These are phyloP conservation scores for Solanum aculeatissimum DNA, from an alignment of 305 asterid genomes.

Conservation along the genomic window DNA sequence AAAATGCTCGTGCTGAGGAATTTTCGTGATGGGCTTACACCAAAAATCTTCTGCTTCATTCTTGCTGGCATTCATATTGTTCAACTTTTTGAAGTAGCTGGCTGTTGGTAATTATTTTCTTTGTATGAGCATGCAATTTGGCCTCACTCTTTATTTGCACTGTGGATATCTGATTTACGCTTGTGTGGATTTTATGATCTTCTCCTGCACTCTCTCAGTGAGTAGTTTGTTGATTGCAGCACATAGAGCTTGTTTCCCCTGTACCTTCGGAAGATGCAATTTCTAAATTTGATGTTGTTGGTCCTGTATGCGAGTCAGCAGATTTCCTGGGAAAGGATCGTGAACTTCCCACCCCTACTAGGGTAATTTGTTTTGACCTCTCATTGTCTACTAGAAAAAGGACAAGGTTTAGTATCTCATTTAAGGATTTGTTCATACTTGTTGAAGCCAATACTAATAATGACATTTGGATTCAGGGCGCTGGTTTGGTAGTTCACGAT, in stretches of 20 bases:
- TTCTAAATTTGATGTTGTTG: slow-evolving; percentile 77
- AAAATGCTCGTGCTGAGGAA: background rate
- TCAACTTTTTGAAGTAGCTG: background rate
- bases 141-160: background rate
- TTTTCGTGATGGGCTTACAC: background rate
- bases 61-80: background rate
- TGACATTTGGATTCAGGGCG: slow-evolving; percentile 39
- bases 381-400: background rate
- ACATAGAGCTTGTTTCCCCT: slow-evolving; percentile 90
- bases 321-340: slow-evolving; percentile 95
- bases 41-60: background rate
- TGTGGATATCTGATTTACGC: background rate
- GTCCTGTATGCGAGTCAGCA: slow-evolving; percentile 96
- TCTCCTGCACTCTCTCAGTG: background rate
- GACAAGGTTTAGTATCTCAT: background rate
- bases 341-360: slow-evolving; percentile 71
- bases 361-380: slow-evolving; percentile 23
- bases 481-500: slow-evolving; percentile 93
- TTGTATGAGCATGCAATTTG: background rate
- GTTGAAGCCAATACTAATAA: background rate
- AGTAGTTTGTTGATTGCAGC: slow-evolving; percentile 37
- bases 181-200: background rate
- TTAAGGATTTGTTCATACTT: background rate
- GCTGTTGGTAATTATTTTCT: background rate
- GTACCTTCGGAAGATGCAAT: slow-evolving; percentile 36